Conservation (phyloP, 805 yeast genomes). For the Sporopachydermia quercuum region DNA sequence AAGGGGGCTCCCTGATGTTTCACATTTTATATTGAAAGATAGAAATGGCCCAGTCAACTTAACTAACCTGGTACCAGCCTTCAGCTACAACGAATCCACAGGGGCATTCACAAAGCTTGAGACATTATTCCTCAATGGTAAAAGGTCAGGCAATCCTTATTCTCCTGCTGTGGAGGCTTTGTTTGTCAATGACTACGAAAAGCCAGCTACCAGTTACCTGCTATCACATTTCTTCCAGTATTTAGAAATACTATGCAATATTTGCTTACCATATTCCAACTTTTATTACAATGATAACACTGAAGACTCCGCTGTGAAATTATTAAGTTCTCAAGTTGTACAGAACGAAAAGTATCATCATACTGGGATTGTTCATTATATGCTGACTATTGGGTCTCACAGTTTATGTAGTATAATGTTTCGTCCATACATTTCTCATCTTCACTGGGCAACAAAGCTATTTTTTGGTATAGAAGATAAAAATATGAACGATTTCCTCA, state of each 20-base stretch:
- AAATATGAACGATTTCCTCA: neutral
- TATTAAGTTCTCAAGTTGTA: neutral
- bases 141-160: neutral
- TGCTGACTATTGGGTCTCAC: neutral
- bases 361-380: neutral
- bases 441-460: neutral
- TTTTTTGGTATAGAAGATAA: neutral
- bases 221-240: neutral
- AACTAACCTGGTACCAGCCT: neutral
- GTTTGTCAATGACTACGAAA: neutral
- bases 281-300: neutral
- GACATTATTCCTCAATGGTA: neutral
- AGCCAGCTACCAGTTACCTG: neutral
- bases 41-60: neutral
- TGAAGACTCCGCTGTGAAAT: too few relatives aligned
- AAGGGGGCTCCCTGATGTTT: neutral
- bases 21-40: neutral
- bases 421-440: constrained; percentile 1
- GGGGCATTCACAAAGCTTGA: neutral
- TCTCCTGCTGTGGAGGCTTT: neutral
- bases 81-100: neutral
- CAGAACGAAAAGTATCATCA: neutral
- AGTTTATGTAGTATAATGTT: neutral
- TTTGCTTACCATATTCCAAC: too few relatives aligned
- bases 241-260: neutral